phyloP scores from a whole-genome alignment of 805 yeast species.

The Saturnispora zaruensis region DNA sequence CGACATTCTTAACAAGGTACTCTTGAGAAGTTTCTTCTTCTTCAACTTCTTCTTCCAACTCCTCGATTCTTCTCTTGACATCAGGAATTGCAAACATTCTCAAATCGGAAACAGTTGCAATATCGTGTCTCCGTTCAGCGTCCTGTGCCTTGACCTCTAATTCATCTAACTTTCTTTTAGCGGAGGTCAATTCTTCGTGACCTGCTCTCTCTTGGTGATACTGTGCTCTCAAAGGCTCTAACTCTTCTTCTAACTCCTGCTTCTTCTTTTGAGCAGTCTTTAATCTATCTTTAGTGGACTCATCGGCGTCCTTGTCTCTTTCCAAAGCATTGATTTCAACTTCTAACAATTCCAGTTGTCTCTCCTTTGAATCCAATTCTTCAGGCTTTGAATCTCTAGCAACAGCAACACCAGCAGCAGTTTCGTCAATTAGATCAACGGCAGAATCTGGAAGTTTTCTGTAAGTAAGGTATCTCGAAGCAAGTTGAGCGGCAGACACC shows the following conservation, averaged over 20 bases:
- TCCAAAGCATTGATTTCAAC: conserved; percentile 96
- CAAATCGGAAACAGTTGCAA: conserved; percentile 89
- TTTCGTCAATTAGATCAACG: conserved; percentile 89
- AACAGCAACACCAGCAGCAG: conserved; percentile 96
- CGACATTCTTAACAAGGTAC: conserved; percentile 77
- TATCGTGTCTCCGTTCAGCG: conserved; percentile 96
- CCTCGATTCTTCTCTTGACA: conserved; percentile 62
- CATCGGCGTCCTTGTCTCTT: conserved; percentile 83
- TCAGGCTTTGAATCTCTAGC: conserved; percentile 98
- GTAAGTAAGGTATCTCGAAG: conserved; percentile 88
- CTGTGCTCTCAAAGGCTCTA: conserved; percentile 77
- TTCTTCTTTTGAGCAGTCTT: conserved; percentile 67
- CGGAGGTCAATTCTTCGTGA: conserved; percentile 81
- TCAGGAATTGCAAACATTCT: conserved; percentile 97
- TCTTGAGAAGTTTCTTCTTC: conserved; percentile 44
- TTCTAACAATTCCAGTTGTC: conserved; percentile 82
- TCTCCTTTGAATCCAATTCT: conserved; percentile 86
- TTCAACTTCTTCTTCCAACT: conserved; percentile 67
- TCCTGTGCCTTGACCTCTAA: conserved; percentile 87
- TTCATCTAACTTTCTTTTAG: conserved; percentile 87
- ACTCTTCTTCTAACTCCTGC: conserved; percentile 77
- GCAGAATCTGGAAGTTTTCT: conserved; percentile 96
- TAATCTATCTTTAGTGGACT: conserved; percentile 78
- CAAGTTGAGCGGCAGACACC: conserved; percentile 90
- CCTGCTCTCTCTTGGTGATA: conserved; percentile 83